A percentile compares a stretch with the other conserved stretches of the same genome.
Conservation (phyloP, 345 rosid genomes). For the Bretschneidera sinensis region DNA sequence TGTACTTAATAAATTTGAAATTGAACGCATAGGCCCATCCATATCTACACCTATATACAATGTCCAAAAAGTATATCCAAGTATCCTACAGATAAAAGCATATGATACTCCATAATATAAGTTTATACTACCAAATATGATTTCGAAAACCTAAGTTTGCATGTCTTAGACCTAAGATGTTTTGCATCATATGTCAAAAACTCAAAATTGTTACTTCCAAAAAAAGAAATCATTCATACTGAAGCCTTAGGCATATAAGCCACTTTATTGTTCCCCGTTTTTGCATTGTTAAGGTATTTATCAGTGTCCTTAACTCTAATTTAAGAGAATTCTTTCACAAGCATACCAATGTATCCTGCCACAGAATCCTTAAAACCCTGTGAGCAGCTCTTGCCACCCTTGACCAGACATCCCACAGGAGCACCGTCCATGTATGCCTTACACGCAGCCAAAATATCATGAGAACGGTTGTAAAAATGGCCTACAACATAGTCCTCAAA, state of each 20-base stretch:
- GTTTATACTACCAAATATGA: not conserved
- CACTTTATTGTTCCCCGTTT: not conserved
- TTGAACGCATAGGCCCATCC: too few relatives aligned
- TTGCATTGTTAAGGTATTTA: slow-evolving; percentile 18
- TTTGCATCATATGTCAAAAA: not conserved
- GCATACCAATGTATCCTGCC: slow-evolving; percentile 28
- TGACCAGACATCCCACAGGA: slow-evolving; percentile 51
- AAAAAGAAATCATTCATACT: slow-evolving; percentile 1
- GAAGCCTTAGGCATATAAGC: slow-evolving; percentile 3
- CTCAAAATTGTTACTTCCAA: slow-evolving; percentile 18
- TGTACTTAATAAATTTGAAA: too few relatives aligned
- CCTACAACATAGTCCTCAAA: slow-evolving; percentile 71
- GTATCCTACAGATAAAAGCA: slow-evolving; percentile 11
- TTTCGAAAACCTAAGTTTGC: not conserved
- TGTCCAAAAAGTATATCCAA: too few relatives aligned
- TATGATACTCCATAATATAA: not conserved
- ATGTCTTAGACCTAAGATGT: not conserved
- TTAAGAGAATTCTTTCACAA: slow-evolving; percentile 41
- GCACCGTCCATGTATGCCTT: slow-evolving; percentile 71
- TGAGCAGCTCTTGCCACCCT: slow-evolving; percentile 41
- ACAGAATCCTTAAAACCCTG: slow-evolving; percentile 35
- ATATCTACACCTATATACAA: too few relatives aligned
- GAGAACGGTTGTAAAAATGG: slow-evolving; percentile 60
- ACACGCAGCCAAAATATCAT: slow-evolving; percentile 65
- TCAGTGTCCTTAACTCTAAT: slow-evolving; percentile 47